phyloP scores from a whole-genome alignment of 192 early-diverging fungal species.

The Rhizophlyctis rosea region DNA sequence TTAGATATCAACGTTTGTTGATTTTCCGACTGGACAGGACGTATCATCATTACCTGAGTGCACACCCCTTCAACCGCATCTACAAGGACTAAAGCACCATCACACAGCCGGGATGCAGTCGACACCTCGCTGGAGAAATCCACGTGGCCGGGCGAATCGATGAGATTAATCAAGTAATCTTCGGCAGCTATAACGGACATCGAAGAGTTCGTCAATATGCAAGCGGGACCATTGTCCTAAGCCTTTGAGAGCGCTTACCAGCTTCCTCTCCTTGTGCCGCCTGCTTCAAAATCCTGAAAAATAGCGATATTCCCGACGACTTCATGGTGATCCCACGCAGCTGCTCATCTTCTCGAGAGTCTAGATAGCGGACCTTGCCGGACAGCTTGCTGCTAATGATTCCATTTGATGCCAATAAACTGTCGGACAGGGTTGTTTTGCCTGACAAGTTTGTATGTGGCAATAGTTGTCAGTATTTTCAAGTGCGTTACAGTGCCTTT shows the following conservation, averaged over 20 bases:
- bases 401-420: conserved; percentile 93
- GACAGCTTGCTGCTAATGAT: conserved; percentile 95
- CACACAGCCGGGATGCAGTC: conserved; percentile 94
- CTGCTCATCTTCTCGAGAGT: conserved; percentile 96
- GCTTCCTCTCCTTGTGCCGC: conserved; percentile 23
- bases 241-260: too few species aligned
- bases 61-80: conserved; percentile 99
- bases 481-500: neutral
- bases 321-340: conserved; percentile 99
- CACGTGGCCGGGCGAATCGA: conserved; percentile 98
- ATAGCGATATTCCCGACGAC: conserved; percentile 91
- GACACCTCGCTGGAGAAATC: conserved; percentile 99
- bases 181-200: conserved; percentile 14
- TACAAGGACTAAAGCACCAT: conserved; percentile 92
- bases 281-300: conserved; percentile 70
- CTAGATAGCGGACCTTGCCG: conserved; percentile 93
- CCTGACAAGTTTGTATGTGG: conserved; percentile 23
- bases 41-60: conserved; percentile 69
- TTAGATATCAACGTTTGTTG: neutral
- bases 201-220: conserved; percentile 5
- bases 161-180: conserved; percentile 93
- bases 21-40: neutral
- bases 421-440: conserved; percentile 96
- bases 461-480: too few species aligned
- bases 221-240: too few species aligned